Base-by-base conservation (phyloP, 2,329 filamentous ascomycete species). In the Hymenoscyphus infarciens region DNA sequence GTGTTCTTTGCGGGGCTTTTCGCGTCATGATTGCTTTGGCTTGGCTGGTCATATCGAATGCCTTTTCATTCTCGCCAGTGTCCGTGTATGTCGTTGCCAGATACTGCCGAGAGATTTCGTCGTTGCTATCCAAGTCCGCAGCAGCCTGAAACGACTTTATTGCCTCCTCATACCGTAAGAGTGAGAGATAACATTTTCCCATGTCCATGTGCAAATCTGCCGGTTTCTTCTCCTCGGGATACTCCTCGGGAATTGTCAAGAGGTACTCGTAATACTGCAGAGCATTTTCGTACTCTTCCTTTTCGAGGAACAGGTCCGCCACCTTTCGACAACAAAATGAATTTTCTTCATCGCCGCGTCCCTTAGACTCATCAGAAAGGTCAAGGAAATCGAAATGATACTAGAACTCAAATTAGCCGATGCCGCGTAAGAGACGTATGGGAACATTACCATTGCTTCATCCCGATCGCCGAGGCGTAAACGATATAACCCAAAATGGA, bases 21-120 rank as follows among this genome's bases (percentile, higher is more conserved):
- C 25, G 52, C 15, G 31, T 31, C 55, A 57, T 57, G 16, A 57
- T 33, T n/a, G 39, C 29, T 59, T 52, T 60, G 15, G 42, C 87
- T 73, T 96, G 89, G 38, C 88, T 89, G 57, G 91, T 86, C 58
- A 92, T 84, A 63, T 89, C 87, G 63, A 92, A 84, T 1, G 92
- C 92, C 70, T 91, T 86, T 70, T 92, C 89, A 25, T 84, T 86
- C 76, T 88, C 85, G 66, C 87, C 87, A 54, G 83, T 83, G 66
- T 83, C 86, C 73, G 96, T 91, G 71, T 96, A 97, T 75, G 97
- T 85, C 70, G 90, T 92, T 13, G 91, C 91, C 10, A 97, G 80
- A 69, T 91, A 86, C 33, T 90, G 86, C 45, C 91, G 87, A 45
- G 91, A 90, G 65, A 92, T 88, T 56, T 94, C 86, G 63, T 89